A percentile compares a stretch with the other conserved stretches of the same genome.
Conservation (phyloP, 2,329 filamentous ascomycete genomes). For the Parastagonospora avenae region DNA sequence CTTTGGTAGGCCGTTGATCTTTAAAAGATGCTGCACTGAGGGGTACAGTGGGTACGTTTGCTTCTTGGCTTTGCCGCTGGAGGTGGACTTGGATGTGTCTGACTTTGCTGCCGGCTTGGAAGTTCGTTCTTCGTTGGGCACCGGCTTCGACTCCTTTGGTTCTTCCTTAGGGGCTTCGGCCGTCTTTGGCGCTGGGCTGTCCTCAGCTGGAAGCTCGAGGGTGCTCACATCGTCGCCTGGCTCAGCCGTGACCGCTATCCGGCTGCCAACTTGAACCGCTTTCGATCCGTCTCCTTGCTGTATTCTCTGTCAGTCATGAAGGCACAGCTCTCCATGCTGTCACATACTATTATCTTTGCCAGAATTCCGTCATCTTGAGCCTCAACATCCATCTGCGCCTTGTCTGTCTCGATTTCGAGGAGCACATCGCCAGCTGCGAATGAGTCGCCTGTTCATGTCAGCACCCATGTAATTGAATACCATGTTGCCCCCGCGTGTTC, state of each 20-base stretch:
- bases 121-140: conserved; percentile 44
- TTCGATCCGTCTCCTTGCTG: conserved; percentile 73
- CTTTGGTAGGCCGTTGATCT: conserved; percentile 75
- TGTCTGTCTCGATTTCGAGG: conserved; percentile 92
- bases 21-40: conserved; percentile 81
- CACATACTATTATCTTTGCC: conserved; percentile 73
- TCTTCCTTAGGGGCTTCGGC: conserved; percentile 42
- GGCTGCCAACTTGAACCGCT: conserved; percentile 74
- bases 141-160: conserved; percentile 29
- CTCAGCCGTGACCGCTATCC: conserved; percentile 85
- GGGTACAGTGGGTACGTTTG: conserved; percentile 77
- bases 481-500: background rate
- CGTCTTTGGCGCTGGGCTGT: conserved; percentile 52
- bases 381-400: conserved; percentile 94
- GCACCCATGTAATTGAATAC: background rate
- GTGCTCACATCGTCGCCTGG: conserved; percentile 76
- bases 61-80: conserved; percentile 59
- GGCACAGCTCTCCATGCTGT: background rate
- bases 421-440: conserved; percentile 85
- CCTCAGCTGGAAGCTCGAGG: conserved; percentile 76
- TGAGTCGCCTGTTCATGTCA: conserved; percentile 62
- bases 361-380: conserved; percentile 87
- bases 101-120: conserved; percentile 36
- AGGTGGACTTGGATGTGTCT: conserved; percentile 35
- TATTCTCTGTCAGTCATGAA: conserved; percentile 10